Evolutionary conservation across 1,284 basidiomycete species (phyloP).

Genomic region (Tranzscheliella williamsii): DNA sequence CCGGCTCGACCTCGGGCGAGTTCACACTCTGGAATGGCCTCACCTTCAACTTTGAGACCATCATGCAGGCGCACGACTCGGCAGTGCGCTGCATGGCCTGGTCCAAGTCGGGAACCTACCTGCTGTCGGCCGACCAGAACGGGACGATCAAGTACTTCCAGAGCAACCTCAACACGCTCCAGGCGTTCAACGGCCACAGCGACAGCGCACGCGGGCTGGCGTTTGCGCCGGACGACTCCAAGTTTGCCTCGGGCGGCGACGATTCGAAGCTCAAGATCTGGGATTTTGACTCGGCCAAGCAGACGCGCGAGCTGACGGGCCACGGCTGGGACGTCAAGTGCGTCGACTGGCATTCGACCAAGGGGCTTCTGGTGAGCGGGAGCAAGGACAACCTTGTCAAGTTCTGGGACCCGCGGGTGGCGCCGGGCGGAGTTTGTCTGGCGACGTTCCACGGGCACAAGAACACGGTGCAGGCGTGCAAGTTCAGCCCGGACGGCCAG

Average conservation of each 20-base stretch:
- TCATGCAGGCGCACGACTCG: constrained; percentile 93
- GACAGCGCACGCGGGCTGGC: constrained; percentile 79
- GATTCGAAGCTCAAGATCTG: constrained; percentile 92
- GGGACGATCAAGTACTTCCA: constrained; percentile 99
- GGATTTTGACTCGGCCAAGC: constrained; percentile 82
- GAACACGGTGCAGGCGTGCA: constrained; percentile 88
- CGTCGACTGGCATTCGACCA: constrained; percentile 96
- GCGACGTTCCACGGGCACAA: constrained; percentile 78
- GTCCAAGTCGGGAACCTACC: constrained; percentile 85
- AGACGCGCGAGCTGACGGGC: constrained; percentile 72
- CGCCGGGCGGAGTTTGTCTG: constrained; percentile 25
- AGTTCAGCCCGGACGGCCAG: constrained; percentile 86
- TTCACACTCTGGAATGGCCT: constrained; percentile 99
- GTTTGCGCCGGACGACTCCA: constrained; percentile 86
- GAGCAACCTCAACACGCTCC: constrained; percentile 96
- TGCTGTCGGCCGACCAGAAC: constrained; percentile 88
- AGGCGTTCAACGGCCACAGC: constrained; percentile 81
- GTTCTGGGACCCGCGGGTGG: constrained; percentile 85
- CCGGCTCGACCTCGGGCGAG: constrained; percentile 93
- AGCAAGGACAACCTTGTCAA: constrained; percentile 98
- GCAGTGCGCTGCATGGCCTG: constrained; percentile 88
- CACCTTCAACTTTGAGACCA: constrained; percentile 99
- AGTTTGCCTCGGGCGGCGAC: constrained; percentile 92
- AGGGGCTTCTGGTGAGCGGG: constrained; percentile 89
- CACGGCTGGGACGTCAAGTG: constrained; percentile 99